A percentile compares a stretch with the other conserved stretches of the same genome.
Conservation (phyloP, 768 basidiomycete species). For the Phaeolepiota aurea region DNA sequence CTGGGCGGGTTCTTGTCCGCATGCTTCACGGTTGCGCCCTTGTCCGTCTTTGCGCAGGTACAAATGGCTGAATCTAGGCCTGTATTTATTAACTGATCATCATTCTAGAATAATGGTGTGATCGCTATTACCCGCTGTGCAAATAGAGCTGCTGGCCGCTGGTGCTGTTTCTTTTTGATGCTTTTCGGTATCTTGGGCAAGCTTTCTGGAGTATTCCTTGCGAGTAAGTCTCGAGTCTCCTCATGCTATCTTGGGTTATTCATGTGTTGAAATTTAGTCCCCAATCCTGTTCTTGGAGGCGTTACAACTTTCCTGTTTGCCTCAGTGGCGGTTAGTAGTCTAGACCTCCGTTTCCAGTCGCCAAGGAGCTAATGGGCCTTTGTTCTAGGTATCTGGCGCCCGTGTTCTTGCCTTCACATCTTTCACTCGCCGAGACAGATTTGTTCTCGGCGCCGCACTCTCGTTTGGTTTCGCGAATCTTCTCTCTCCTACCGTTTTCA, state of each 20-base stretch:
- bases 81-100: no score
- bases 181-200: slow-evolving; percentile 77
- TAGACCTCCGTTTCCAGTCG: slow-evolving; percentile 32
- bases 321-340: slow-evolving; percentile 37
- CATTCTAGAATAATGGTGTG: slow-evolving; percentile 61
- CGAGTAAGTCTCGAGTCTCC: no score
- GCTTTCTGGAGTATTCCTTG: slow-evolving; percentile 75
- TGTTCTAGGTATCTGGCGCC: slow-evolving; percentile 46
- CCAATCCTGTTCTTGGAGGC: slow-evolving; percentile 74
- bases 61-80: neutral
- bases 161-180: slow-evolving; percentile 75
- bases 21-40: slow-evolving; percentile 72
- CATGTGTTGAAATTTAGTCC: slow-evolving; percentile 29
- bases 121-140: slow-evolving; percentile 83
- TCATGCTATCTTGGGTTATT: no score
- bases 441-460: slow-evolving; percentile 61
- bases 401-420: slow-evolving; percentile 54
- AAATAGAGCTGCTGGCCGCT: slow-evolving; percentile 68
- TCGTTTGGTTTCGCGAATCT: slow-evolving; percentile 68
- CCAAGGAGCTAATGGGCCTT: slow-evolving; percentile 17
- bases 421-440: slow-evolving; percentile 62
- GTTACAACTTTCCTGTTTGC: slow-evolving; percentile 87
- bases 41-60: slow-evolving; percentile 67
- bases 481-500: slow-evolving; percentile 56
- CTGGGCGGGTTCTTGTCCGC: slow-evolving; percentile 73